Evolutionary conservation across 2,329 filamentous ascomycete genomes (phyloP).

Genomic region (Huntiella savannae): DNA sequence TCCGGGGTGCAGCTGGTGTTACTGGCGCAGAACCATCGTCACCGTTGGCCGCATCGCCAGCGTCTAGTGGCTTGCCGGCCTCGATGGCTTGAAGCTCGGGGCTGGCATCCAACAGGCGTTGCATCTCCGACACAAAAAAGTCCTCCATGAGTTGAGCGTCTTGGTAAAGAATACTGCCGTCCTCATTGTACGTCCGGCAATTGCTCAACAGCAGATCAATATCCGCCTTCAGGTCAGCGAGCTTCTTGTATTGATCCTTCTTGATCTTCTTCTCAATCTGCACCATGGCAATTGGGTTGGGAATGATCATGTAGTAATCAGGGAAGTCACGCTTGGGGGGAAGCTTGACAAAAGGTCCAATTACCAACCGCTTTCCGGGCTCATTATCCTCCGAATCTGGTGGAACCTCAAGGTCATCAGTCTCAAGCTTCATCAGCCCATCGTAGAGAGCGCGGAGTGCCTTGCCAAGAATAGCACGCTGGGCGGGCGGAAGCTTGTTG

Average conservation of each 20-base stretch:
- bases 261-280: conserved; percentile 90
- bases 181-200: conserved; percentile 91
- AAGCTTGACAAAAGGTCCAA: conserved; percentile 82
- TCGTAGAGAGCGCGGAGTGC: conserved; percentile 65
- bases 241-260: conserved; percentile 72
- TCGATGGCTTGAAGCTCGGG: conserved; percentile 38
- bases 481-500: conserved; percentile 39
- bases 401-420: conserved; percentile 44
- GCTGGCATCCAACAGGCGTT: conserved; percentile 33
- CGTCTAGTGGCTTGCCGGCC: conserved; percentile 18
- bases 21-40: conserved; percentile 12
- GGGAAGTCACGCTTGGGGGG: conserved; percentile 78
- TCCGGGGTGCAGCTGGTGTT: conserved; percentile 2
- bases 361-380: conserved; percentile 55
- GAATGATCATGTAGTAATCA: conserved; percentile 89
- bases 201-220: conserved; percentile 74
- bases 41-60: conserved; percentile 13
- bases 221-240: conserved; percentile 67
- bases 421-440: conserved; percentile 64
- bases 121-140: conserved; percentile 34
- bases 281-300: conserved; percentile 87
- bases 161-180: conserved; percentile 74
- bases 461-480: conserved; percentile 61
- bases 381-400: conserved; percentile 33
- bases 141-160: conserved; percentile 80